phyloP scores from a whole-genome alignment of 768 basidiomycete species.

The Collybia mongolica region DNA sequence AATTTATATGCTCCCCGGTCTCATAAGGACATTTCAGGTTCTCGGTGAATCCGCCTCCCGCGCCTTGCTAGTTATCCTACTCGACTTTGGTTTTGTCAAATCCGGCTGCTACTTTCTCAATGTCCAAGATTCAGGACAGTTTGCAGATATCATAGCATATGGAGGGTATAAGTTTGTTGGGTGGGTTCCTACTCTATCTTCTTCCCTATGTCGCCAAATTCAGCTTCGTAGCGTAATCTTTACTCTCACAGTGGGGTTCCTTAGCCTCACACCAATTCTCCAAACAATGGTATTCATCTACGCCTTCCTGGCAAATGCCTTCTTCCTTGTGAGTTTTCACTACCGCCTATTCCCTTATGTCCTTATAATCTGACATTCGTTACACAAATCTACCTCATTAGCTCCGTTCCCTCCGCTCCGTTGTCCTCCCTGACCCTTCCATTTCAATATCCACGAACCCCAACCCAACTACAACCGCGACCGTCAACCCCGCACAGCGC shows the following conservation, averaged over 20 bases:
- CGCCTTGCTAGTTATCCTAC: slow-evolving; percentile 77
- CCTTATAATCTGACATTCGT: neutral
- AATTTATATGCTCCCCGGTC: neutral
- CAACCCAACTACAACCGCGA: slow-evolving; percentile 47
- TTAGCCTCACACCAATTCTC: slow-evolving; percentile 59
- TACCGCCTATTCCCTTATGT: neutral
- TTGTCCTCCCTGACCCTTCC: slow-evolving; percentile 62
- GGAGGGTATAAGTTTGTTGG: slow-evolving; percentile 98
- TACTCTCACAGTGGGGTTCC: slow-evolving; percentile 69
- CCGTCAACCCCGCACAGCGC: slow-evolving; percentile 76
- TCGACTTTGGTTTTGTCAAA: slow-evolving; percentile 89
- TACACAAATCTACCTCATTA: slow-evolving; percentile 23
- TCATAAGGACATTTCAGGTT: slow-evolving; percentile 36
- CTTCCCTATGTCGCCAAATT: neutral
- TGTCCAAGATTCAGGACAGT: slow-evolving; percentile 68
- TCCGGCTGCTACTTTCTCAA: slow-evolving; percentile 93
- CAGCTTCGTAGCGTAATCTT: slow-evolving; percentile 67
- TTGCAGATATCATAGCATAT: slow-evolving; percentile 86
- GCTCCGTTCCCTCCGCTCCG: slow-evolving; percentile 91
- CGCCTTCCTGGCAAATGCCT: slow-evolving; percentile 84
- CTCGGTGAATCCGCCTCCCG: slow-evolving; percentile 86
- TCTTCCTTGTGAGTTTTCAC: slow-evolving; percentile 75
- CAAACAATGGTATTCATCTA: slow-evolving; percentile 79
- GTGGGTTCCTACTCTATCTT: slow-evolving; percentile 39
- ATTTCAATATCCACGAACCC: slow-evolving; percentile 29